Evolutionary conservation across 768 basidiomycete species (phyloP).

Genomic region (Exidia glandulosa): DNA sequence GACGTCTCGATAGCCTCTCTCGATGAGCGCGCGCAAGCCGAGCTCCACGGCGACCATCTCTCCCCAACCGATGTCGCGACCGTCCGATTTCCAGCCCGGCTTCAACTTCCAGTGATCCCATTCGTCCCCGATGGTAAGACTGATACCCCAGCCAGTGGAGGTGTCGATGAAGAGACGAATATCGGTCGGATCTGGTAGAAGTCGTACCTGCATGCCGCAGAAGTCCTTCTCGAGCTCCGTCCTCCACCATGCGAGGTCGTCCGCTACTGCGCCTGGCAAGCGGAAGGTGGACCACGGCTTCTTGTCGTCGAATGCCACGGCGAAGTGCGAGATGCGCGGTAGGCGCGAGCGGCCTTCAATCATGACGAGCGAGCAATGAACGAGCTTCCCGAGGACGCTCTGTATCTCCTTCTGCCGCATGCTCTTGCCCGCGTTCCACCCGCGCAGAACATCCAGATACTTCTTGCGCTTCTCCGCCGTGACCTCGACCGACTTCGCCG

Average conservation of each 20-base stretch:
- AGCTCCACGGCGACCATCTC: constrained; percentile 36
- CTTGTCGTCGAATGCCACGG: neutral
- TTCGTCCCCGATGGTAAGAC: constrained; percentile 20
- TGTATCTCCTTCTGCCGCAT: constrained; percentile 14
- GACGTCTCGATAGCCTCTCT: constrained; percentile 11
- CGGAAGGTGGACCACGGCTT: neutral
- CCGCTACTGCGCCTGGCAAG: neutral
- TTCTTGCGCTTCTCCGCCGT: neutral
- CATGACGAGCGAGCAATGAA: constrained; percentile 20
- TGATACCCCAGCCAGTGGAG: constrained; percentile 29
- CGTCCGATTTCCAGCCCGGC: constrained; percentile 17
- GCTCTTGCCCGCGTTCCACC: neutral
- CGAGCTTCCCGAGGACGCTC: constrained; percentile 21
- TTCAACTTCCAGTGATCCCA: constrained; percentile 33
- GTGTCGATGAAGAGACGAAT: constrained; percentile 30
- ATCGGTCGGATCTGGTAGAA: constrained; percentile 7
- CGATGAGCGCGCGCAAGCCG: constrained; percentile 22
- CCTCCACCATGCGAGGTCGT: neutral
- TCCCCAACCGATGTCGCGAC: constrained; percentile 31
- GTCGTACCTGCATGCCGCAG: constrained; percentile 10
- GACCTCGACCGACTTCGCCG: neutral
- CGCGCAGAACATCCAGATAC: neutral
- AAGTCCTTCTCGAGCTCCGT: neutral
- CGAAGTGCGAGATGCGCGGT: neutral
- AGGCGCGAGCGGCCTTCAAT: constrained; percentile 18